Percentiles rank a stretch among this genome's conserved stretches.
phyloP scores from a whole-genome alignment of 306 rosid genomes.

The Acacia melanoxylon region DNA sequence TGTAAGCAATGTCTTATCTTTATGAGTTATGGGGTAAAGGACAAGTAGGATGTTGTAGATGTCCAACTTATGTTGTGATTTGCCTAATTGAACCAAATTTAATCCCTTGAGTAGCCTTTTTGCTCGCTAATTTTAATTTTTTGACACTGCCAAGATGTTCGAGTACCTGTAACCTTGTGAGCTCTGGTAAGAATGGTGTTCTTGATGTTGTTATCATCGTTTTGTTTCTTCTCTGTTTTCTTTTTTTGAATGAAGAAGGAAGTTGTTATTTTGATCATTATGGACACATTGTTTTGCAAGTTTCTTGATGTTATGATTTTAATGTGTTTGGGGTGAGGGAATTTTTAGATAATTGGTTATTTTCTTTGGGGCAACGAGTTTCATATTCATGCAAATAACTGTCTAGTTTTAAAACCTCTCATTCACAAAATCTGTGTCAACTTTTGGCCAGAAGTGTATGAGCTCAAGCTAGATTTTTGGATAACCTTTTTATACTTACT shows the following conservation, averaged over 20 bases:
- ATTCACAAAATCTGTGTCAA: conserved; percentile 12
- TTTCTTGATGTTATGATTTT: background rate
- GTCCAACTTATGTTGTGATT: background rate
- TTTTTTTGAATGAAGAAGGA: background rate
- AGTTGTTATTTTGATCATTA: conserved; percentile 5
- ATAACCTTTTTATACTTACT: background rate
- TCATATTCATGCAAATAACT: background rate
- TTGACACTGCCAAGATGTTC: background rate
- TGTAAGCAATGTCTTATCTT: conserved; percentile 15
- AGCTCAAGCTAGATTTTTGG: background rate
- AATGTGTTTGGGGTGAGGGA: conserved; percentile 20
- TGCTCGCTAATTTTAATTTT: background rate
- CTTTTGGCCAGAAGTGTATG: conserved; percentile 4
- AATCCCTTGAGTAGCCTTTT: background rate
- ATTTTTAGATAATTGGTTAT: conserved; percentile 16
- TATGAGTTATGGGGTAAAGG: background rate
- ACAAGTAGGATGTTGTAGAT: background rate
- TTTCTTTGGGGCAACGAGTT: conserved; percentile 14
- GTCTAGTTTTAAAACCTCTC: conserved; percentile 24
- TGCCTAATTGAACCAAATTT: background rate
- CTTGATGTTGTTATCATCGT: background rate
- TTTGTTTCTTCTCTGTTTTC: background rate
- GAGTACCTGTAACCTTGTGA: background rate
- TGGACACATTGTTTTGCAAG: background rate
- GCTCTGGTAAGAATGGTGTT: background rate